These are phyloP conservation scores for Mycena maculata DNA, from an alignment of 768 basidiomycete species.

Conservation along the genomic window DNA sequence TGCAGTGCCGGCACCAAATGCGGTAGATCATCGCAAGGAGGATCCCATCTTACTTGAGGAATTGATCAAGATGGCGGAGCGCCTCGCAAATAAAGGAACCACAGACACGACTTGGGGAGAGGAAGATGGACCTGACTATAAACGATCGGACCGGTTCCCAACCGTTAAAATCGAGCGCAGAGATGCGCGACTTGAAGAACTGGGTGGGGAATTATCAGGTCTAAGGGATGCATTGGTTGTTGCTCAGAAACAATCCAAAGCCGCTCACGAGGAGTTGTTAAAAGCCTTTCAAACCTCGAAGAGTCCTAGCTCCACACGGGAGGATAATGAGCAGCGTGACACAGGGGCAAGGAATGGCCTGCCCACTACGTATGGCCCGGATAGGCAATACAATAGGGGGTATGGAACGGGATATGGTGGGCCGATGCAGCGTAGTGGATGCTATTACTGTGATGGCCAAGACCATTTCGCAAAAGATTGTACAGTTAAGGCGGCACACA, in stretches of 20 bases:
- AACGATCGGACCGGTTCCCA: constrained; percentile 3
- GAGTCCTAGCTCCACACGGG: neutral
- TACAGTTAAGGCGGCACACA: too few relatives aligned
- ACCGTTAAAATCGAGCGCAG: constrained; percentile 4
- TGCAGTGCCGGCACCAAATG: too few relatives aligned
- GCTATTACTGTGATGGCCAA: too few relatives aligned
- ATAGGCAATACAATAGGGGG: constrained; percentile 3
- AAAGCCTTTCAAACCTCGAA: neutral
- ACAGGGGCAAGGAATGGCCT: neutral
- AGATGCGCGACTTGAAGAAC: constrained; percentile 13
- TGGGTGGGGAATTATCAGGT: neutral
- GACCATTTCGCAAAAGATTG: too few relatives aligned
- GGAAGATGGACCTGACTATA: too few relatives aligned
- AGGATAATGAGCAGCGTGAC: neutral
- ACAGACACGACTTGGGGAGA: too few relatives aligned
- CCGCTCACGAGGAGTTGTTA: too few relatives aligned
- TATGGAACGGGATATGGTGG: constrained; percentile 1
- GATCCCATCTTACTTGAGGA: constrained; percentile 19
- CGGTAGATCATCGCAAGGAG: constrained; percentile 13
- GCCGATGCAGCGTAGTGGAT: too few relatives aligned
- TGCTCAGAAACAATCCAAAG: too few relatives aligned
- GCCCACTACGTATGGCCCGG: too few relatives aligned
- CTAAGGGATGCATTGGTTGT: too few relatives aligned
- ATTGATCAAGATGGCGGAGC: constrained; percentile 19
- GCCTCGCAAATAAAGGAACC: neutral